Base-by-base conservation (phyloP, 768 basidiomycete species). In the Postia placenta region DNA sequence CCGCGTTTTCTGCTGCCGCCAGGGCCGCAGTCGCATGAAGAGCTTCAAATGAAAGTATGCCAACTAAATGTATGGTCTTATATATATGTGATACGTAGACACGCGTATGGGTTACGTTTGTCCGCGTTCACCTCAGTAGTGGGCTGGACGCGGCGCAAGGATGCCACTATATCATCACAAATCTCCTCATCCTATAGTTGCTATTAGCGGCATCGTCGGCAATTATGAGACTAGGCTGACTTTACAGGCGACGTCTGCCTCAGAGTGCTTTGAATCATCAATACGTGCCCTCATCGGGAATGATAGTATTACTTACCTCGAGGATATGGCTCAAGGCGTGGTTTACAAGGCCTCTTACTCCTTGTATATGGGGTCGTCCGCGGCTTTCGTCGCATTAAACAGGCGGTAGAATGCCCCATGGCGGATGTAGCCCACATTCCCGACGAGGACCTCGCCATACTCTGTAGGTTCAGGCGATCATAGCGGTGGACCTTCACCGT, bases 341-440 rank as follows among this genome's bases (percentile, higher is more conserved):
- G 12, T 44, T 25, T 6, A 53, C 55, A 22, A 52, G 55, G 37
- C 39, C 2, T 48, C 52, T 14, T 22, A 42, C 3, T 24, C 5
- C 4, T 35, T 27, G 7, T 52, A 17, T 2, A 48, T 25, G 2
- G 24, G 42, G 22, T 56, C 41, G 24, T 50, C 52, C 23, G n/a
- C 41, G 2, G 39, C 45, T 9, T 30, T 20, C 4, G 42, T 59
- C 0, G 53, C 51, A 25, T 60, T 60, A 44, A 62, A 62, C 15
- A 62, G 38, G 0, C 56, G 57, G n/a, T 45, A 49, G 49, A 62
- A 62, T 2, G n/a, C 50, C 5, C 61, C 61, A 11, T 54, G 42
- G 22, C 36, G 27, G 12, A 55, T 11, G 26, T 53, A 56, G 5
- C 61, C 61, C 5, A 62, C 56, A 30, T 62, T 57, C 4, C 61